A percentile compares a stretch with the other conserved stretches of the same genome.
Evolutionary conservation across 345 rosid genomes (phyloP).

Genomic region (Microthlaspi erraticum): DNA sequence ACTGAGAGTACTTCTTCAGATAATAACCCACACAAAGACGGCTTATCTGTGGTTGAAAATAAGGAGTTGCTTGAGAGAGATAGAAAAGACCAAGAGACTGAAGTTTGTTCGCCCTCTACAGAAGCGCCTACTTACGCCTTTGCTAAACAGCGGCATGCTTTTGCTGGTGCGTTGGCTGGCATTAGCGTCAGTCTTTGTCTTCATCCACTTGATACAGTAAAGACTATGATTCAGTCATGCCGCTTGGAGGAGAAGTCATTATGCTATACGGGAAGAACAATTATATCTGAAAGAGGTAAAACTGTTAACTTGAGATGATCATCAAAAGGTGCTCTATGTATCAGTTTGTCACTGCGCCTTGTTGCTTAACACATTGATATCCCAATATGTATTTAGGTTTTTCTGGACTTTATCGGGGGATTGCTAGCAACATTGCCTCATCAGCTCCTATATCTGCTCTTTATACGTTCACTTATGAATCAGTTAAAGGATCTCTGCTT

Average conservation of each 20-base stretch:
- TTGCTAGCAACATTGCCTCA: constrained; percentile 80
- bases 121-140: constrained; percentile 48
- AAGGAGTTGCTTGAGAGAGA: constrained; percentile 40
- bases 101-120: constrained; percentile 35
- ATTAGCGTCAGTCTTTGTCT: constrained; percentile 84
- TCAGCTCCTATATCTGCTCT: constrained; percentile 95
- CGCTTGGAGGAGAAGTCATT: constrained; percentile 76
- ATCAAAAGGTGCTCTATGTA: background rate
- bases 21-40: constrained; percentile 28
- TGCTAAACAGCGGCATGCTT: constrained; percentile 86
- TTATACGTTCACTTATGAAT: constrained; percentile 87
- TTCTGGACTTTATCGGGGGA: constrained; percentile 83
- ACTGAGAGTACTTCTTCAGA: constrained; percentile 45
- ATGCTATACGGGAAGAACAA: constrained; percentile 65
- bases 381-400: constrained; percentile 55
- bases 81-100: constrained; percentile 34
- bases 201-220: constrained; percentile 89
- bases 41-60: constrained; percentile 29
- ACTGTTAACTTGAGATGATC: background rate
- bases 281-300: constrained; percentile 87
- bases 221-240: constrained; percentile 82
- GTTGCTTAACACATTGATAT: constrained; percentile 11
- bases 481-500: constrained; percentile 78
- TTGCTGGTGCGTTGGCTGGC: constrained; percentile 92
- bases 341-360: constrained; percentile 12